Evolutionary conservation across 352 stramenopile genomes (phyloP).

Genomic region (Stephanocyclus meneghinianus): DNA sequence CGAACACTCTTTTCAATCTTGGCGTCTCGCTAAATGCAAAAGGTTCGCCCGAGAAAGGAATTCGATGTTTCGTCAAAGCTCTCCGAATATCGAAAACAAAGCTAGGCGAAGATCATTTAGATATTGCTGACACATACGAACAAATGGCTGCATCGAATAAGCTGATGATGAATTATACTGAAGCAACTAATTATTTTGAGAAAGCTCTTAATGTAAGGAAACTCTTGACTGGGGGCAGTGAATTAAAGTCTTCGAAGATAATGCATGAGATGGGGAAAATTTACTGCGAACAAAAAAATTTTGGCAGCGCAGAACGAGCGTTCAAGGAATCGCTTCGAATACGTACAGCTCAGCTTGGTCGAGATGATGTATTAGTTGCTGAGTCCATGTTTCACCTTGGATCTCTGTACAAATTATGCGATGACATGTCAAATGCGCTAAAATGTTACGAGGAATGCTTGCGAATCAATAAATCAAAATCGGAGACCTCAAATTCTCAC

Average conservation of each 20-base stretch:
- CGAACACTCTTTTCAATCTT: conserved; percentile 68
- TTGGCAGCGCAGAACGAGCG: conserved; percentile 55
- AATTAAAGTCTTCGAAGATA: conserved; percentile 61
- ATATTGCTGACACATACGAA: conserved; percentile 64
- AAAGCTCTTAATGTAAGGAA: conserved; percentile 60
- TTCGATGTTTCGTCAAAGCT: conserved; percentile 64
- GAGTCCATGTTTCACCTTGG: conserved; percentile 60
- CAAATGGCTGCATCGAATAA: conserved; percentile 64
- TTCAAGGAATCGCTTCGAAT: conserved; percentile 69
- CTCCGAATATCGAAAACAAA: conserved; percentile 59
- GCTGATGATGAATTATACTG: conserved; percentile 45
- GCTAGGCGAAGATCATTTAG: conserved; percentile 68
- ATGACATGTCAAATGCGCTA: conserved; percentile 51
- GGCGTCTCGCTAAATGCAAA: conserved; percentile 70
- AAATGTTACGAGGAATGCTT: conserved; percentile 62
- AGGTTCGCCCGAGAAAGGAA: conserved; percentile 65
- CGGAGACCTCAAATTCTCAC: conserved; percentile 20
- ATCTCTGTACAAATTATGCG: conserved; percentile 40
- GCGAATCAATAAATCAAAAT: conserved; percentile 48
- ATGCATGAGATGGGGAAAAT: conserved; percentile 66
- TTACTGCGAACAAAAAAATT: conserved; percentile 43
- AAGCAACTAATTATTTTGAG: conserved; percentile 63
- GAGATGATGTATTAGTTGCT: conserved; percentile 57
- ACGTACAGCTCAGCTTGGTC: conserved; percentile 53
- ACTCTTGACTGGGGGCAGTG: conserved; percentile 42